Base-by-base conservation (phyloP, 2,329 filamentous ascomycete genomes). In the Pyrenochaeta sp. region DNA sequence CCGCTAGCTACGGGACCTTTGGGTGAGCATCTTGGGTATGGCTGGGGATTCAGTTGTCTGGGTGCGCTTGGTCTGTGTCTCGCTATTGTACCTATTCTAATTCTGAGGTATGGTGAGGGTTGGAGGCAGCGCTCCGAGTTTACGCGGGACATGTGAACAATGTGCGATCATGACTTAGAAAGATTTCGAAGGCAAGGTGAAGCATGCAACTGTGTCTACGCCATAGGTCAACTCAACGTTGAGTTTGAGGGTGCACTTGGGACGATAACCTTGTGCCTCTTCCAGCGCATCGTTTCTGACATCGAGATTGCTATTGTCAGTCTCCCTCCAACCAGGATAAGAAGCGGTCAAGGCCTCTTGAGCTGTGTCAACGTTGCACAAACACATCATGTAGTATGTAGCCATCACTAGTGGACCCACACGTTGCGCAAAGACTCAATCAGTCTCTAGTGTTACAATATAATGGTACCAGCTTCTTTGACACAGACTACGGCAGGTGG, bases 91-190 rank as follows among this genome's bases (percentile, higher is more conserved):
- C 85, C 86, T 0, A 56, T 85, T 1, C 37, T 82, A 2, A 70
- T 88, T 3, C 79, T 84, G 63, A 75, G 78, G 27, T 87, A 84
- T 62, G 86, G 86, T 1, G 68, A 74, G 15, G 65, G 64, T 28
- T 87, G 84, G 85, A 79, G 85, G 34, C 81, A 83, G 71, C 70
- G 70, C 32, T 85, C 82, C 2, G 76, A 77, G 50, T 86, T 84
- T 54, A 84, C 82, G 2, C 68, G 50, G 37, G n/a, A 78, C 74
- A 37, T 30, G 10, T 61, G 42, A 59, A 27, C 25, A 15, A 27
- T n/a, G 3, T 44, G 2, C 10, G 12, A n/a, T 39, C 15, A 19
- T 39, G 4, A 39, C 36, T 39, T 13, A 6, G 15, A 39, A 39
- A 5, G 36, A 19, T 19, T 39, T 19, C 4, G 13, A 39, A 19